A percentile compares a stretch with the other conserved stretches of the same genome.
Conservation (phyloP, 306 rosid genomes). For the Canavalia gladiata region DNA sequence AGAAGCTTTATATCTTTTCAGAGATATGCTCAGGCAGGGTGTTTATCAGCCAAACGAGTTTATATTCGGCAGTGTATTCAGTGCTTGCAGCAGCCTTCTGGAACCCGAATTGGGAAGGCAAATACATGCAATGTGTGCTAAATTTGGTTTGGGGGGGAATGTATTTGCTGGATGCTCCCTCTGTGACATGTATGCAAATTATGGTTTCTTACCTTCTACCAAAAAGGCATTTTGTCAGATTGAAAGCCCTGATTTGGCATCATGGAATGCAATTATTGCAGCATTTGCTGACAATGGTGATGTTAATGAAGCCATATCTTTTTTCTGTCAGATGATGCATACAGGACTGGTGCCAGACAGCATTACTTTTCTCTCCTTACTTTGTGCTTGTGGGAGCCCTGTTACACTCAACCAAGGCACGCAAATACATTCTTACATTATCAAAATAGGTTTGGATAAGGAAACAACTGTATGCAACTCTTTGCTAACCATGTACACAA, state of each 20-base stretch:
- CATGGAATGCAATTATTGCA: constrained; percentile 82
- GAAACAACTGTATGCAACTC: constrained; percentile 63
- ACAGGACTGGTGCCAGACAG: constrained; percentile 62
- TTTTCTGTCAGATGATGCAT: constrained; percentile 66
- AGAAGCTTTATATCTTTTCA: constrained; percentile 71
- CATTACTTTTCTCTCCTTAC: constrained; percentile 68
- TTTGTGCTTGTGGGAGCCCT: constrained; percentile 68
- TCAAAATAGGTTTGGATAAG: constrained; percentile 60
- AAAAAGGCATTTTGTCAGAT: constrained; percentile 64
- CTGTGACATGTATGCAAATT: constrained; percentile 82
- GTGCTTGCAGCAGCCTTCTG: constrained; percentile 71
- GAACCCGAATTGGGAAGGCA: constrained; percentile 78
- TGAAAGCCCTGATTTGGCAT: constrained; percentile 71
- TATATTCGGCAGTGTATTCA: constrained; percentile 72
- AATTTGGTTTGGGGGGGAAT: constrained; percentile 71
- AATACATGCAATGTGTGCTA: constrained; percentile 71
- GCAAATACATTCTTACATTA: constrained; percentile 70
- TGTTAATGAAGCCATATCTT: constrained; percentile 59
- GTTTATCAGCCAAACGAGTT: constrained; percentile 72
- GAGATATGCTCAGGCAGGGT: constrained; percentile 69
- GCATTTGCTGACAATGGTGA: constrained; percentile 64
- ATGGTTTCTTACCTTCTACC: constrained; percentile 63
- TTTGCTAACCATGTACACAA: constrained; percentile 74
- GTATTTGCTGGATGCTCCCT: constrained; percentile 81
- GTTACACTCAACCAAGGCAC: constrained; percentile 66